These are phyloP conservation scores for Strobilomyces confusus DNA, from an alignment of 768 basidiomycete species.

Conservation along the genomic window DNA sequence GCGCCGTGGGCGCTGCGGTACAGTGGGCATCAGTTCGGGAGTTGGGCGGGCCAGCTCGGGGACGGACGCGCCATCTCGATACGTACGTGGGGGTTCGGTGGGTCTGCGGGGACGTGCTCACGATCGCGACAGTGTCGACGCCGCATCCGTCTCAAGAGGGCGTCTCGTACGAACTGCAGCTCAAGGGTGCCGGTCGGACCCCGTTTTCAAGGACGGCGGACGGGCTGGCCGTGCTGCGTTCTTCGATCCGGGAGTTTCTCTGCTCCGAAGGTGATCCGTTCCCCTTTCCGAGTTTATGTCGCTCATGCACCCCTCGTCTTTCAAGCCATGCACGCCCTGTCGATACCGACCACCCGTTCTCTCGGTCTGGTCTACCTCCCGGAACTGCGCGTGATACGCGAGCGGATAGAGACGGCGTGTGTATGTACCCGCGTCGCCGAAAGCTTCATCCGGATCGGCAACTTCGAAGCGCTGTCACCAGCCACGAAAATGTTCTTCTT, in stretches of 20 bases:
- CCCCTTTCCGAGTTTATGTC: neutral
- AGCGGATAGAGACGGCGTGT: conserved; percentile 66
- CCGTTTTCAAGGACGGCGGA: conserved; percentile 92
- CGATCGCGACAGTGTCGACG: conserved; percentile 56
- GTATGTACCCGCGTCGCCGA: conserved; percentile 80
- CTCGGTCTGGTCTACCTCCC: conserved; percentile 77
- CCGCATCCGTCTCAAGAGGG: conserved; percentile 59
- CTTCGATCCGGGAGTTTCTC: conserved; percentile 90
- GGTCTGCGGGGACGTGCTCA: neutral
- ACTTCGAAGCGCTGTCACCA: conserved; percentile 82
- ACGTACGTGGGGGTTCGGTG: conserved; percentile 34
- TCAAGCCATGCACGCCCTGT: conserved; percentile 70
- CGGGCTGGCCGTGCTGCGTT: conserved; percentile 92
- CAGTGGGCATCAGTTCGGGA: conserved; percentile 87
- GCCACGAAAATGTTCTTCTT: conserved; percentile 60
- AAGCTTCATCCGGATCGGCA: conserved; percentile 89
- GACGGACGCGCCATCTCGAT: conserved; percentile 95
- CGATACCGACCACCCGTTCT: conserved; percentile 85
- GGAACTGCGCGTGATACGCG: conserved; percentile 68
- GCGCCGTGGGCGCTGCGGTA: conserved; percentile 85
- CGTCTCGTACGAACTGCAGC: conserved; percentile 75
- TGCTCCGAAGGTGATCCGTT: conserved; percentile 70
- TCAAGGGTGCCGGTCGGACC: conserved; percentile 93
- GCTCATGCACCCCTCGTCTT: conserved; percentile 36
- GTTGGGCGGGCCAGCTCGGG: conserved; percentile 92